phyloP scores from a whole-genome alignment of 2,329 filamentous ascomycete species.

The Periglandula ipomoeae region DNA sequence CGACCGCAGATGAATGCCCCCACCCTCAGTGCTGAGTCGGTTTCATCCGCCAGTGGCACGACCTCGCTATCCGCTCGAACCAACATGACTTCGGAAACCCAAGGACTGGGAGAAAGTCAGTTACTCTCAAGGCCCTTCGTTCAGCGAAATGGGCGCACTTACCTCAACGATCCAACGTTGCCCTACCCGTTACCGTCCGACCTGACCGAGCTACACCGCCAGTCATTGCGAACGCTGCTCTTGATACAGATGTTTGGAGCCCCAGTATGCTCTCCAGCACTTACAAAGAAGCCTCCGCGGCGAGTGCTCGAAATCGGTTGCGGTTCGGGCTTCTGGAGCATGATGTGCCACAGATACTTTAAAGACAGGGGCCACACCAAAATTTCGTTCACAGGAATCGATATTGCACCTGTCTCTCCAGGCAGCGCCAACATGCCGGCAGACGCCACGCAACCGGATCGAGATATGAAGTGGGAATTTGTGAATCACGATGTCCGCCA shows the following conservation, averaged over 20 bases:
- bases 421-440: constrained; percentile 22
- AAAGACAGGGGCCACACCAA: constrained; percentile 55
- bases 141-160: constrained; percentile 70
- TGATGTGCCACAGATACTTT: constrained; percentile 77
- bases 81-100: constrained; percentile 40
- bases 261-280: constrained; percentile 63
- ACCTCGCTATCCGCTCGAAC: constrained; percentile 34
- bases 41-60: constrained; percentile 36
- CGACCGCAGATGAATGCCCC: constrained; percentile 25
- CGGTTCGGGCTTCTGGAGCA: constrained; percentile 82
- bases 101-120: constrained; percentile 33
- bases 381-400: constrained; percentile 73
- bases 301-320: constrained; percentile 82
- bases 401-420: constrained; percentile 63
- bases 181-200: constrained; percentile 85
- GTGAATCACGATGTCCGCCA: constrained; percentile 78
- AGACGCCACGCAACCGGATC: constrained; percentile 43
- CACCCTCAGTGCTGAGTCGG: constrained; percentile 33
- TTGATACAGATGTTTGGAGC: constrained; percentile 73
- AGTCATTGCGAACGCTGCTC: constrained; percentile 75
- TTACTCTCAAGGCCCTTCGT: constrained; percentile 47
- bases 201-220: constrained; percentile 76
- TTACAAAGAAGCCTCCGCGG: constrained; percentile 58
- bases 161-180: constrained; percentile 63
- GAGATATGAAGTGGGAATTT: constrained; percentile 80